These are phyloP conservation scores for Cronartium quercuum DNA, from an alignment of 1,284 basidiomycete species.

Conservation along the genomic window DNA sequence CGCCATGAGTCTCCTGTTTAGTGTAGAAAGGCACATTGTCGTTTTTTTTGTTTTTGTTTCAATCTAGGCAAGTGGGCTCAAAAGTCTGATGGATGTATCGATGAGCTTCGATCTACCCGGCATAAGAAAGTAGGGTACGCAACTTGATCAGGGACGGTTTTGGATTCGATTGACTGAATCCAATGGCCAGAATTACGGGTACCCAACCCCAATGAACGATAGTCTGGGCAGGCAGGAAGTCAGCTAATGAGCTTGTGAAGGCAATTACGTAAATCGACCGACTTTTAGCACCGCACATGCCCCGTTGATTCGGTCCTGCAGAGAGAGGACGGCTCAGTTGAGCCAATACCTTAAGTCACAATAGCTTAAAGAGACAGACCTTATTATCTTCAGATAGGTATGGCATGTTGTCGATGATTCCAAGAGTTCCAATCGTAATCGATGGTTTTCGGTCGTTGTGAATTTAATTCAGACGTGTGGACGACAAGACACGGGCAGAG, in stretches of 20 bases:
- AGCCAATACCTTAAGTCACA: too few relatives aligned
- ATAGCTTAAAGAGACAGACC: background rate
- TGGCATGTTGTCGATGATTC: background rate
- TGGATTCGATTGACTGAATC: background rate
- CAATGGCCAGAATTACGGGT: background rate
- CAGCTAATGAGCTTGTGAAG: background rate
- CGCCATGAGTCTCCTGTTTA: too few relatives aligned
- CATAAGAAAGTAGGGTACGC: background rate
- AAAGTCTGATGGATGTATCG: background rate
- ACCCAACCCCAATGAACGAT: slow-evolving; percentile 17
- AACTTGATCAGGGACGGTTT: slow-evolving; percentile 18
- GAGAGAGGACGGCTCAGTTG: too few relatives aligned
- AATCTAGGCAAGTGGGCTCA: background rate
- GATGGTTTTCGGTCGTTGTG: too few relatives aligned
- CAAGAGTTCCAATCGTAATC: too few relatives aligned
- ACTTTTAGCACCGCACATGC: background rate
- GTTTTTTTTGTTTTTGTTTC: too few relatives aligned
- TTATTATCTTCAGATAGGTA: background rate
- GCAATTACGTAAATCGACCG: background rate
- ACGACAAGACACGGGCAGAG: too few relatives aligned
- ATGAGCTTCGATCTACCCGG: background rate
- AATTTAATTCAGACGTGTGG: too few relatives aligned
- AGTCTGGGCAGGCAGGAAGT: background rate
- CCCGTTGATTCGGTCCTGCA: background rate
- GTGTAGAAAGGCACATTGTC: too few relatives aligned